Evolutionary conservation across 1,139 yeast genomes (phyloP).

Genomic region (Taiozyma sp.): DNA sequence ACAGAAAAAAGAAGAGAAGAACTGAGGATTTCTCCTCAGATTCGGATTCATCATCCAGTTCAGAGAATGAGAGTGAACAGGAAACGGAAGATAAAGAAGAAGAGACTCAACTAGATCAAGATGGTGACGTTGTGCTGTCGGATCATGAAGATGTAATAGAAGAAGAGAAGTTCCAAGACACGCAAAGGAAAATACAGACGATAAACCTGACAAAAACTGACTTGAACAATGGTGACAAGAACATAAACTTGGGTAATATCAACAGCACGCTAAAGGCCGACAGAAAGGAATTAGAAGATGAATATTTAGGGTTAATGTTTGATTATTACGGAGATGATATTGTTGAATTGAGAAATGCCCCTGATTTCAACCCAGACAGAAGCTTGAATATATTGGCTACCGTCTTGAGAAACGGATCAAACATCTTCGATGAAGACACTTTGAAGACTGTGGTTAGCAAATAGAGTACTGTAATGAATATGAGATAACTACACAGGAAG

Average conservation of each 20-base stretch:
- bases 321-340: slow-evolving; percentile 58
- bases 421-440: slow-evolving; percentile 62
- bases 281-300: slow-evolving; percentile 41
- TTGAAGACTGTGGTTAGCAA: slow-evolving; percentile 36
- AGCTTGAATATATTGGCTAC: slow-evolving; percentile 62
- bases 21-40: slow-evolving; percentile 54
- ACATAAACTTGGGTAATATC: slow-evolving; percentile 19
- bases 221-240: slow-evolving; percentile 18
- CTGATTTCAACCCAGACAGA: slow-evolving; percentile 51
- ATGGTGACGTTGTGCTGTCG: slow-evolving; percentile 33
- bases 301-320: slow-evolving; percentile 55
- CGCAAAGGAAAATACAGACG: slow-evolving; percentile 24
- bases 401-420: slow-evolving; percentile 60
- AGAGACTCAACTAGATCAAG: slow-evolving; percentile 9
- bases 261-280: slow-evolving; percentile 24
- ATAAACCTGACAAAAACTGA: slow-evolving; percentile 21
- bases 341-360: slow-evolving; percentile 56
- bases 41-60: slow-evolving; percentile 25
- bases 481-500: background rate
- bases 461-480: slow-evolving; percentile 1
- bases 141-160: slow-evolving; percentile 33
- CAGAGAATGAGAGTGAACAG: slow-evolving; percentile 20
- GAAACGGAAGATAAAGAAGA: slow-evolving; percentile 8
- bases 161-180: slow-evolving; percentile 18
- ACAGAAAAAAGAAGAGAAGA: slow-evolving; percentile 76